phyloP scores from a whole-genome alignment of 495 filamentous ascomycete species.

The Aspergillus nidulans region DNA sequence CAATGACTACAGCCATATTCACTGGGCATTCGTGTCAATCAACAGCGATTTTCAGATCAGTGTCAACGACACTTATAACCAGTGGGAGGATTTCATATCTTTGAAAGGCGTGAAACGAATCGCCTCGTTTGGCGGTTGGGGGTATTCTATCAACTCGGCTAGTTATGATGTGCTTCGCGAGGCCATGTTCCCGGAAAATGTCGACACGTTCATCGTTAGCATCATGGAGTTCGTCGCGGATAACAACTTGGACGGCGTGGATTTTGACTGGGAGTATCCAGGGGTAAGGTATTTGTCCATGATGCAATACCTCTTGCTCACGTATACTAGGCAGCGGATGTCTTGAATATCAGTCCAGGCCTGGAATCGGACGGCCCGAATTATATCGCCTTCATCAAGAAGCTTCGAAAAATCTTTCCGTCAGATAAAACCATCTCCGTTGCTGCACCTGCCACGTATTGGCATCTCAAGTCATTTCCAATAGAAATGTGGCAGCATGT shows the following conservation, averaged over 20 bases:
- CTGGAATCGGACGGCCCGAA: slow-evolving; percentile 14
- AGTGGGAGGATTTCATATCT: slow-evolving; percentile 24
- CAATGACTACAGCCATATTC: slow-evolving; percentile 37
- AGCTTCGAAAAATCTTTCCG: slow-evolving; percentile 1
- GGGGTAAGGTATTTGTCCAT: slow-evolving; percentile 4
- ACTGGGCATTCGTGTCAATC: slow-evolving; percentile 41
- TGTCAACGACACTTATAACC: slow-evolving; percentile 18
- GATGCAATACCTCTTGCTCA: background rate
- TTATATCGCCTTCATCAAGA: slow-evolving; percentile 26
- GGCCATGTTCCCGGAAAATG: slow-evolving; percentile 29
- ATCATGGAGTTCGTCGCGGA: slow-evolving; percentile 30
- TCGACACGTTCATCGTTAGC: slow-evolving; percentile 30
- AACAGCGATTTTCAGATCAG: slow-evolving; percentile 22
- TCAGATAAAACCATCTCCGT: slow-evolving; percentile 14
- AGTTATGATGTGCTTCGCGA: slow-evolving; percentile 38
- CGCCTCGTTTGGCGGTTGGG: slow-evolving; percentile 48
- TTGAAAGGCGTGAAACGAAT: slow-evolving; percentile 29
- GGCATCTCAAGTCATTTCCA: slow-evolving; percentile 30
- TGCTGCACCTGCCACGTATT: slow-evolving; percentile 24
- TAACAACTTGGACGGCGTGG: slow-evolving; percentile 33
- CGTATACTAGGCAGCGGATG: slow-evolving; percentile 24
- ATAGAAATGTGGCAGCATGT: slow-evolving; percentile 24
- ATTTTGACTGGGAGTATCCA: slow-evolving; percentile 43
- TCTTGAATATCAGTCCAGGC: slow-evolving; percentile 33
- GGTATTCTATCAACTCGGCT: slow-evolving; percentile 30